These are phyloP conservation scores for Aspergillus indologenus DNA, from an alignment of 495 filamentous ascomycete genomes.

Conservation along the genomic window DNA sequence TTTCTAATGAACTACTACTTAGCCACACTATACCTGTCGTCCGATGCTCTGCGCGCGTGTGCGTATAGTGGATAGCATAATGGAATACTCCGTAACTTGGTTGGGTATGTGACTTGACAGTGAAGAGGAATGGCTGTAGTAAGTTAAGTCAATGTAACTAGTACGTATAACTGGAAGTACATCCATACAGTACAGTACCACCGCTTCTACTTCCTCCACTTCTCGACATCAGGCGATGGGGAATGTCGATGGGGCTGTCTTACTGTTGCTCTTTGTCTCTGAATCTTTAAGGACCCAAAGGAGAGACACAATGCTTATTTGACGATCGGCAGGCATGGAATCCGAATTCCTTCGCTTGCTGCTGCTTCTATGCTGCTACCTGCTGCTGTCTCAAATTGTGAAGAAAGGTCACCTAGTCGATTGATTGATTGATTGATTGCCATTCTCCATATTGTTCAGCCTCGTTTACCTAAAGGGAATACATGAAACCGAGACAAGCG, in stretches of 20 bases:
- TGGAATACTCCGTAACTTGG: background rate
- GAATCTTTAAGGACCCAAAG: background rate
- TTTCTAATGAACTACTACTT: background rate
- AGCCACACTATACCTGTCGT: background rate
- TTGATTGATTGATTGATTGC: too few relatives aligned
- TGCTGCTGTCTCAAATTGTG: background rate
- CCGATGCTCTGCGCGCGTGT: background rate
- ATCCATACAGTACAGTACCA: background rate
- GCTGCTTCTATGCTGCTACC: background rate
- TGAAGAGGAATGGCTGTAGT: background rate
- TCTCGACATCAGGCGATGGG: background rate
- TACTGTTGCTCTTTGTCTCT: background rate
- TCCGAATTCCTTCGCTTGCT: background rate
- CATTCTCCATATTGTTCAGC: background rate
- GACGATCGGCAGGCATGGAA: background rate
- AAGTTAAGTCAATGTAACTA: background rate
- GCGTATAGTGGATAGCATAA: background rate
- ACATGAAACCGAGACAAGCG: slow-evolving; percentile 7
- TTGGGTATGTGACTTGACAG: background rate
- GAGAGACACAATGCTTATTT: background rate
- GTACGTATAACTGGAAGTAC: background rate
- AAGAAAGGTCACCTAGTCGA: background rate
- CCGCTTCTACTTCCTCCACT: background rate
- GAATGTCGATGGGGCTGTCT: background rate
- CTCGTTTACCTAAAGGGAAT: background rate